Evolutionary conservation across 2,329 filamentous ascomycete species (phyloP).

Genomic region (Aspergillus sp.): DNA sequence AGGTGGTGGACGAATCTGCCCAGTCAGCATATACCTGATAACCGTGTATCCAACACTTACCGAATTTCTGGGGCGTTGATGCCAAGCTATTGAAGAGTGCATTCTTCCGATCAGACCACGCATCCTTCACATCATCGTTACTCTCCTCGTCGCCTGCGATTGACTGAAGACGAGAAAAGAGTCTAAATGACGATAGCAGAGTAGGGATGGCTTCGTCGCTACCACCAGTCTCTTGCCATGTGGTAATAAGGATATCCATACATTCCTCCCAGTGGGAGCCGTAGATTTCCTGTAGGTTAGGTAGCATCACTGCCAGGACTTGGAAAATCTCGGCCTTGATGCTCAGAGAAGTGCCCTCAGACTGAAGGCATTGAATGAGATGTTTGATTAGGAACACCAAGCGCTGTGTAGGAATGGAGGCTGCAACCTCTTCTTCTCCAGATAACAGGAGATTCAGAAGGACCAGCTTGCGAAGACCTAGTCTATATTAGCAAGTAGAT

Average conservation of each 20-base stretch:
- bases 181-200: constrained; percentile 70
- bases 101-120: constrained; percentile 63
- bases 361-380: constrained; percentile 70
- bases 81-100: constrained; percentile 60
- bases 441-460: constrained; percentile 58
- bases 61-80: constrained; percentile 43
- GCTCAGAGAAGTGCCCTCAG: constrained; percentile 52
- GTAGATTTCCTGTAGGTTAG: constrained; percentile 77
- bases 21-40: constrained; percentile 8
- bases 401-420: constrained; percentile 60
- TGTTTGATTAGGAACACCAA: constrained; percentile 82
- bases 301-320: constrained; percentile 61
- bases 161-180: constrained; percentile 65
- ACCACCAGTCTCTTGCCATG: constrained; percentile 57
- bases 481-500: constrained; percentile 19
- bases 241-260: constrained; percentile 59
- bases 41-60: constrained; percentile 29
- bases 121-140: constrained; percentile 84
- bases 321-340: constrained; percentile 45
- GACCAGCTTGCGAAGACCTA: constrained; percentile 53
- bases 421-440: constrained; percentile 50
- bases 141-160: constrained; percentile 61
- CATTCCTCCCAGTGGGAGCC: constrained; percentile 80
- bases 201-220: constrained; percentile 61
- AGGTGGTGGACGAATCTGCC: constrained; percentile 52